Percentiles rank a stretch among this genome's conserved stretches.
Conservation (phyloP, 129 eudicot genomes). For the Chrysanthemum lavandulifolium region DNA sequence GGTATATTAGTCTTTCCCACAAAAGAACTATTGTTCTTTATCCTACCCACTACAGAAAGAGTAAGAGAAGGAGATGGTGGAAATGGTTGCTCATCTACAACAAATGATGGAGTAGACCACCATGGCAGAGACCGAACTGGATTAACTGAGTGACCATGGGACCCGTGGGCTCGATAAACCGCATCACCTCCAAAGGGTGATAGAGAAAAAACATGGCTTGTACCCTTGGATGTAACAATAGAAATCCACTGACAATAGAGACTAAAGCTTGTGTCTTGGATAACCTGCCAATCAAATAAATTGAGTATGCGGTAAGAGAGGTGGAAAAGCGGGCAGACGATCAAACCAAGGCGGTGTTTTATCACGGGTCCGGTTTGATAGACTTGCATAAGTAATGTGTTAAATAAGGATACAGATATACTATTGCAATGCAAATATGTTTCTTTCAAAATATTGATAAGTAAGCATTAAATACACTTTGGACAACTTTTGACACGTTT, state of each 20-base stretch:
- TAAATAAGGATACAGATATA: no score
- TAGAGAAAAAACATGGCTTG: constrained; percentile 48
- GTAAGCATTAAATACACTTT: constrained; percentile 4
- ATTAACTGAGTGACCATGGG: constrained; percentile 21
- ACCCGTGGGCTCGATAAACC: constrained; percentile 27
- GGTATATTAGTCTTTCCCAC: constrained; percentile 41
- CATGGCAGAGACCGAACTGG: constrained; percentile 47
- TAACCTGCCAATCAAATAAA: constrained; percentile 39
- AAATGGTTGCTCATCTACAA: constrained; percentile 31
- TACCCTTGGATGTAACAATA: constrained; percentile 49
- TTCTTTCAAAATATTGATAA: no score
- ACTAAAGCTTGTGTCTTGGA: constrained; percentile 56
- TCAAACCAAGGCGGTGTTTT: background rate
- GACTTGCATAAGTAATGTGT: no score
- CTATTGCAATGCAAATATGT: no score
- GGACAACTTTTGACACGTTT: background rate
- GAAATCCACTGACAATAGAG: constrained; percentile 49
- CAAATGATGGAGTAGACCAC: constrained; percentile 55
- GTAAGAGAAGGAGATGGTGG: constrained; percentile 52
- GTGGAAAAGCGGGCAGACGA: background rate
- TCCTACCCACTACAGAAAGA: constrained; percentile 54
- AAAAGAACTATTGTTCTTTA: constrained; percentile 36
- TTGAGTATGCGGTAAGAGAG: constrained; percentile 6
- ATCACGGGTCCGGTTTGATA: no score
- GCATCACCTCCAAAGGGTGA: constrained; percentile 55